Evolutionary conservation across 2,329 filamentous ascomycete species (phyloP), one percentile per base, ranked within the genome.

Genomic region (Cladosporium sp.): DNA sequence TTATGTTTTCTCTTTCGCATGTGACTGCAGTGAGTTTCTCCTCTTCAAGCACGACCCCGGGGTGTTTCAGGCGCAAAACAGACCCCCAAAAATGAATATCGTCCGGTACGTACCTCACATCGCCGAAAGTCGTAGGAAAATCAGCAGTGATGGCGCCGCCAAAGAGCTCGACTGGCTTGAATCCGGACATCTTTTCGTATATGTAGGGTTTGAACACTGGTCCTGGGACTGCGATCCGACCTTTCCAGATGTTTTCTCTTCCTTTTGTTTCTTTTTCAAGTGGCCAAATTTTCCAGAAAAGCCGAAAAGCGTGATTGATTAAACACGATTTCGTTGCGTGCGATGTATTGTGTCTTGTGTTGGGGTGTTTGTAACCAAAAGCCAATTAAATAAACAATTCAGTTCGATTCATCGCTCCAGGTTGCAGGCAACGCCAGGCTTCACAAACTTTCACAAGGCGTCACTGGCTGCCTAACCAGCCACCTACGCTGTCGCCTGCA

Each of bases 111-210:
- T 76, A 90, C 88, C 87, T 90, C 59, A 90, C 87, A 68, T 92
- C 89, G 65, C 83, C 83, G 72, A 89, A 90, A 63, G 80, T 81
- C 54, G 78, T 73, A 14, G 89, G 89, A 14, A 92, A 77, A 61
- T 90, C 87, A 67, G 81, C 84, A 64, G 82, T 79, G 63, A 92
- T 83, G 61, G 88, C 88, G 70, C 88, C 88, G 70, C 88, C 89
- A 70, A 86, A 92, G 49, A 92, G 84, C 57, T 82, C 77, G 50
- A 81, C 85, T 66, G 70, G 78, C 61, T 77, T 77, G 74, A 82
- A 90, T 28, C 37, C 49, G 20, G 57, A 36, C 56, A 60, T 60
- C 20, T 60, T 28, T 19, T 14, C 30, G 3, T 52, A n/a, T 28
- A 5, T 51, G 14, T 8, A 19, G 20, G 11, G 7, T 9, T 37